Evolutionary conservation across 2,329 filamentous ascomycete genomes (phyloP).

Genomic region (Colletotrichum noveboracense): DNA sequence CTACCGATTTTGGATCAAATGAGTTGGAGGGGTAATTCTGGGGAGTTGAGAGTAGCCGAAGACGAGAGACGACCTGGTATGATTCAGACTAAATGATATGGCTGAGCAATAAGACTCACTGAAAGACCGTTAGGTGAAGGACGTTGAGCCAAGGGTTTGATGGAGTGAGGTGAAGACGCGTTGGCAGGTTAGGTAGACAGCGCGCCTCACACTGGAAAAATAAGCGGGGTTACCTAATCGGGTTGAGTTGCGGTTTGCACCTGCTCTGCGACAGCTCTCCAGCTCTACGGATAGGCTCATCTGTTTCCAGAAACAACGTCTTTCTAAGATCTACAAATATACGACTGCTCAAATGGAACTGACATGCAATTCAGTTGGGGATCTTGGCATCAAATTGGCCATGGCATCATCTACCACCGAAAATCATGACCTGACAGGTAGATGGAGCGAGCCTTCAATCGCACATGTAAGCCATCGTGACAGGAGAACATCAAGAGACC

Average conservation of each 20-base stretch:
- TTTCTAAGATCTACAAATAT: not conserved
- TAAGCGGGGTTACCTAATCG: constrained; percentile 2
- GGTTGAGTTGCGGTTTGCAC: not conserved
- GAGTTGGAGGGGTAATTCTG: not conserved
- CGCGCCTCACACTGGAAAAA: not conserved
- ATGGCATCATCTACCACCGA: not conserved
- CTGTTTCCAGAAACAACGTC: not conserved
- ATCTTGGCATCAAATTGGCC: not conserved
- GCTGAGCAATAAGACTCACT: not conserved
- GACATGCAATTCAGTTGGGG: not conserved
- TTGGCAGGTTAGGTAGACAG: not conserved
- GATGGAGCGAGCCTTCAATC: not conserved
- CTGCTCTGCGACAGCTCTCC: not conserved
- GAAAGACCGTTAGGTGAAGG: no score
- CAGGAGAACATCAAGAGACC: not conserved
- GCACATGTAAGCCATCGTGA: not conserved
- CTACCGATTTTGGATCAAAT: not conserved
- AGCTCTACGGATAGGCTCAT: not conserved
- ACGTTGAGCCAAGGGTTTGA: not conserved
- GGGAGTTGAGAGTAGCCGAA: not conserved
- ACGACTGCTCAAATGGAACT: not conserved
- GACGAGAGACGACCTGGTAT: not conserved
- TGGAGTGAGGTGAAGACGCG: not conserved
- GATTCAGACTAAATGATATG: not conserved
- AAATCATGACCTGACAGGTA: not conserved